A percentile compares a stretch with the other conserved stretches of the same genome.
Conservation (phyloP, 306 rosid species). For the Lathyrus oleraceus region DNA sequence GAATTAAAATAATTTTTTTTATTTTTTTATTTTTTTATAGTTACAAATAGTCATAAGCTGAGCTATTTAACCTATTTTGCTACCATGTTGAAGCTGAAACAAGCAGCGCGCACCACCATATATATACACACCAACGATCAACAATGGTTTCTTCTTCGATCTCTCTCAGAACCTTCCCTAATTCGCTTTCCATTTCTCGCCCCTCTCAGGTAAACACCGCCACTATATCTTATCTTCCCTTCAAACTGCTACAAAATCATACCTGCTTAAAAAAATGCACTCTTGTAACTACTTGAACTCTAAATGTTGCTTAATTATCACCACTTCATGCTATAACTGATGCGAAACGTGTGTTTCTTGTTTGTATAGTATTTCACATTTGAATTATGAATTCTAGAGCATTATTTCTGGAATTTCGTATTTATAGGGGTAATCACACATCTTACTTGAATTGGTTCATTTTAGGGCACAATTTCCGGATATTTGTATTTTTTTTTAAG, state of each 20-base stretch:
- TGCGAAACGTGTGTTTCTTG: neutral
- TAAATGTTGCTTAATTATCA: neutral
- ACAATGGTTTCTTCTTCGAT: slow-evolving; percentile 26
- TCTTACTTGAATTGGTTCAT: slow-evolving; percentile 33
- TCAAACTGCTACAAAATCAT: neutral
- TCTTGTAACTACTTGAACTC: neutral
- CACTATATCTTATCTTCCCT: neutral
- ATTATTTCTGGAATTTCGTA: neutral
- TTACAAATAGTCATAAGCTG: too few relatives aligned
- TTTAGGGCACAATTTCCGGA: slow-evolving; percentile 38
- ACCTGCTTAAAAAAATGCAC: too few relatives aligned
- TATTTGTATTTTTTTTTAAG: neutral
- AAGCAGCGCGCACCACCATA: neutral
- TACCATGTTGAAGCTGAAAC: neutral
- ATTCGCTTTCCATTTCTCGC: slow-evolving; percentile 3
- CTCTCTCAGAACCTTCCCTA: neutral
- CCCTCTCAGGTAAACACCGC: slow-evolving; percentile 8
- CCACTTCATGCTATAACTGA: neutral
- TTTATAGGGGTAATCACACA: neutral
- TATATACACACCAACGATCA: neutral
- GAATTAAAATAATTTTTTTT: too few relatives aligned
- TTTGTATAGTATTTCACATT: neutral
- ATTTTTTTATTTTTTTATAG: too few relatives aligned
- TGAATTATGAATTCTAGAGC: neutral
- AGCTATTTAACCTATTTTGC: too few relatives aligned